Percentiles rank a stretch among this genome's conserved stretches.
phyloP scores from a whole-genome alignment of 306 rosid species.

The Sicyos edulis region DNA sequence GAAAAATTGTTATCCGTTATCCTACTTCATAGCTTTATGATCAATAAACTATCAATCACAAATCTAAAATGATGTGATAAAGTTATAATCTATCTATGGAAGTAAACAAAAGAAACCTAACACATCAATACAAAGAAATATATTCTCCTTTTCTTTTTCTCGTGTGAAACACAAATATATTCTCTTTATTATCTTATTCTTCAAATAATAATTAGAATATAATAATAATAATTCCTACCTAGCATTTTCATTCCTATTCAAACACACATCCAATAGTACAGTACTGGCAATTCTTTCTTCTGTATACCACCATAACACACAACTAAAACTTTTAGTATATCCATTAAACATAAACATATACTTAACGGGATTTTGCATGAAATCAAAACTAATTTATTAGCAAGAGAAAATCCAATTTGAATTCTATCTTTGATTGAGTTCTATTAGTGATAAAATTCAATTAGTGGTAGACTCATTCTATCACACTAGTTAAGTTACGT shows the following conservation, averaged over 20 bases:
- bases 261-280: not conserved
- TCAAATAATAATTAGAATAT: no score
- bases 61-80: not conserved
- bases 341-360: not conserved
- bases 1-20: not conserved
- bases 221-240: not conserved
- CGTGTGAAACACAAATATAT: not conserved
- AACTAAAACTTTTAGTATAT: not conserved
- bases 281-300: not conserved
- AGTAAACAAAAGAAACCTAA: not conserved
- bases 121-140: slow-evolving; percentile 6
- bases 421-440: no score
- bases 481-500: no score
- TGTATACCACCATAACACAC: not conserved
- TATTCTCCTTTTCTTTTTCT: not conserved
- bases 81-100: not conserved
- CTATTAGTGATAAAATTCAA: no score
- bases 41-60: not conserved
- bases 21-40: not conserved
- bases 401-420: no score
- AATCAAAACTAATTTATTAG: no score
- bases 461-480: no score
- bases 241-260: not conserved
- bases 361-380: no score
- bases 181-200: not conserved